phyloP scores from a whole-genome alignment of 495 filamentous ascomycete genomes.

The Lasiosphaeria hispida region DNA sequence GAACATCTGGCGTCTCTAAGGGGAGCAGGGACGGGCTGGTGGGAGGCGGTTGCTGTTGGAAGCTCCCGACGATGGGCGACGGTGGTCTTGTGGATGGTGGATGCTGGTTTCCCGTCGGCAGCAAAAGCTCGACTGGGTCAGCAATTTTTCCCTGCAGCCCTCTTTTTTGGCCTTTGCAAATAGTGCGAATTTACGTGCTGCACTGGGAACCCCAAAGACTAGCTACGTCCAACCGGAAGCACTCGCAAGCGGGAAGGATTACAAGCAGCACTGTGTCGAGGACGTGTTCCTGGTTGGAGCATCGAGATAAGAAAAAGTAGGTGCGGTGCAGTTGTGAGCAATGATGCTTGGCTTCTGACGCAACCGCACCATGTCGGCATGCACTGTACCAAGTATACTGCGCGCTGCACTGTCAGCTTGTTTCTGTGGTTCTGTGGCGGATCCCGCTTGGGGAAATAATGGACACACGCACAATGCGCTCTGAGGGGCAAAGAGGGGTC shows the following conservation, averaged over 20 bases:
- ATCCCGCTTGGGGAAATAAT: conserved; percentile 5
- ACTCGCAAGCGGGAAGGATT: conserved; percentile 2
- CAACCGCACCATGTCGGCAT: conserved; percentile 22
- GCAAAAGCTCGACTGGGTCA: too few species aligned
- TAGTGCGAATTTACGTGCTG: not conserved
- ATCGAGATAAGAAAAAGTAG: conserved; percentile 3
- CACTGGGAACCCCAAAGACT: not conserved
- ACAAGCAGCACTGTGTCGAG: conserved; percentile 3
- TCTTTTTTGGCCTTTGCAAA: not conserved
- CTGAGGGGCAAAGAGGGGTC: conserved; percentile 1
- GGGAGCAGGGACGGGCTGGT: conserved; percentile 11
- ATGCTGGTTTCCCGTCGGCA: not conserved
- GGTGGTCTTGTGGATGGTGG: not conserved
- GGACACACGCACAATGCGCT: not conserved
- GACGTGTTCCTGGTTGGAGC: conserved; percentile 2
- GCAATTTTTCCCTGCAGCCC: not conserved
- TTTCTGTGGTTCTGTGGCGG: conserved; percentile 15
- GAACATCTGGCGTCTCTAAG: conserved; percentile 45
- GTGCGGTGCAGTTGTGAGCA: not conserved
- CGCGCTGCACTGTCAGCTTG: too few species aligned
- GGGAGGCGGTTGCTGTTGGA: conserved; percentile 3
- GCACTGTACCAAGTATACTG: too few species aligned
- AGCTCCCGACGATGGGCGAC: not conserved
- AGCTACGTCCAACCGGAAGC: not conserved
- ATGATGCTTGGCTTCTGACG: conserved; percentile 23